Conservation (phyloP, 257 asterid species). For the Nicotiana undulata region DNA sequence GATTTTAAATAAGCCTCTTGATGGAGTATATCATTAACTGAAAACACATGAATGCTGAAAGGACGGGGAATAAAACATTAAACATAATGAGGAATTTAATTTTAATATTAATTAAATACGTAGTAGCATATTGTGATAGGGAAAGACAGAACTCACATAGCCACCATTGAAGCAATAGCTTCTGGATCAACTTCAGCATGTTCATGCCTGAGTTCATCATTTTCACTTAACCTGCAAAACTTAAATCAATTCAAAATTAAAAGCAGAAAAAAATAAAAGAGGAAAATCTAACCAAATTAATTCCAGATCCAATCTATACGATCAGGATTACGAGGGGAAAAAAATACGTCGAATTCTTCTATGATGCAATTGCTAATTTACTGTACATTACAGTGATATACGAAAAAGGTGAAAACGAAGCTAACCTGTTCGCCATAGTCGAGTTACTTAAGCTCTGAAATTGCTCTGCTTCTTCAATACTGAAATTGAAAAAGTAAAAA, state of each 20-base stretch:
- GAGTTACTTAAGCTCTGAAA: constrained; percentile 37
- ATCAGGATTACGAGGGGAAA: neutral
- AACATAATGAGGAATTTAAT: neutral
- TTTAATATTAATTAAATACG: neutral
- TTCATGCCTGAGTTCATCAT: constrained; percentile 27
- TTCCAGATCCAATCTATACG: constrained; percentile 20
- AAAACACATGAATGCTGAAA: constrained; percentile 5
- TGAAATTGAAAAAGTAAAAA: neutral
- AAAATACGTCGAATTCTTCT: neutral
- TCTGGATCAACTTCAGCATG: constrained; percentile 70
- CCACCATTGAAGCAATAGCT: constrained; percentile 53
- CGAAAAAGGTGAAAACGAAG: neutral
- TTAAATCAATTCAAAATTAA: neutral
- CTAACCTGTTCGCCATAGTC: constrained; percentile 43
- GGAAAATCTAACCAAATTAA: neutral
- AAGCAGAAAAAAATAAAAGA: neutral
- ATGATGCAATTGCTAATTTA: neutral
- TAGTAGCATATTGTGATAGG: neutral
- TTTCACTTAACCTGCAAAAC: constrained; percentile 34
- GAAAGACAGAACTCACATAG: constrained; percentile 40
- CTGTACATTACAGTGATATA: neutral
- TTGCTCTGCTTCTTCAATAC: constrained; percentile 24
- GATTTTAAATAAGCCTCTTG: neutral
- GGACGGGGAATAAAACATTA: neutral
- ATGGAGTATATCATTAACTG: neutral